These are phyloP conservation scores for Loxodes magnus DNA, from an alignment of 73 alveolate genomes.

Conservation along the genomic window DNA sequence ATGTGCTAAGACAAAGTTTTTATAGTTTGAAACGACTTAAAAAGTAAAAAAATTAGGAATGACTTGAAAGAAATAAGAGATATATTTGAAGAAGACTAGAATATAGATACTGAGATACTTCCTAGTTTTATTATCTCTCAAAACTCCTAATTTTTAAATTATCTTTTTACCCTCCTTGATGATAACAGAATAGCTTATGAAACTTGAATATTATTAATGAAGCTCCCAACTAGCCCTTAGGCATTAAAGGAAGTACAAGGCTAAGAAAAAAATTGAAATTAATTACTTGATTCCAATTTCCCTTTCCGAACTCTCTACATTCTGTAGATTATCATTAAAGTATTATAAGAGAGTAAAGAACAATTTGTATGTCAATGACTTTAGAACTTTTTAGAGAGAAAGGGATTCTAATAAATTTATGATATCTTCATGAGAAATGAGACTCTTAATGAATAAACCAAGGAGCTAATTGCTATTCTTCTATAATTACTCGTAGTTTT, in stretches of 20 bases:
- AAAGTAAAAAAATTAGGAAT: slow-evolving; percentile 43
- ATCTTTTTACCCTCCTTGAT: slow-evolving; percentile 23
- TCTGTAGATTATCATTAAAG: slow-evolving; percentile 44
- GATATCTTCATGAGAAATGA: slow-evolving; percentile 12
- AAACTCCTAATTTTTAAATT: slow-evolving; percentile 35
- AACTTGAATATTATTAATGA: slow-evolving; percentile 40
- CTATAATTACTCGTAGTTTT: slow-evolving; percentile 22
- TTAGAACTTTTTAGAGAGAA: slow-evolving; percentile 13
- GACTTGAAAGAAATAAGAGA: slow-evolving; percentile 45
- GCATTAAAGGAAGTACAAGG: slow-evolving; percentile 18
- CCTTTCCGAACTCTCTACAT: slow-evolving; percentile 49
- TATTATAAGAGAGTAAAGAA: slow-evolving; percentile 31
- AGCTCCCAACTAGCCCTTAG: slow-evolving; percentile 50
- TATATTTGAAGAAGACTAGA: slow-evolving; percentile 16
- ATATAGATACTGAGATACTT: slow-evolving; percentile 18
- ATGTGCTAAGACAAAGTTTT: slow-evolving; percentile 33
- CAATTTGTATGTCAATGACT: slow-evolving; percentile 18
- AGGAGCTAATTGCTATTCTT: slow-evolving; percentile 19
- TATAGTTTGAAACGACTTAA: slow-evolving; percentile 61
- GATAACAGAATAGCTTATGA: slow-evolving; percentile 32
- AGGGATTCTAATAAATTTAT: slow-evolving; percentile 19
- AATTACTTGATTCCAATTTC: slow-evolving; percentile 26
- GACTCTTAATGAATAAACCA: slow-evolving; percentile 10
- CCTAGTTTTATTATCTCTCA: slow-evolving; percentile 61
- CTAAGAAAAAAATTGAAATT: slow-evolving; percentile 37